phyloP scores from a whole-genome alignment of 768 basidiomycete genomes.

The Leccinum obscurum region DNA sequence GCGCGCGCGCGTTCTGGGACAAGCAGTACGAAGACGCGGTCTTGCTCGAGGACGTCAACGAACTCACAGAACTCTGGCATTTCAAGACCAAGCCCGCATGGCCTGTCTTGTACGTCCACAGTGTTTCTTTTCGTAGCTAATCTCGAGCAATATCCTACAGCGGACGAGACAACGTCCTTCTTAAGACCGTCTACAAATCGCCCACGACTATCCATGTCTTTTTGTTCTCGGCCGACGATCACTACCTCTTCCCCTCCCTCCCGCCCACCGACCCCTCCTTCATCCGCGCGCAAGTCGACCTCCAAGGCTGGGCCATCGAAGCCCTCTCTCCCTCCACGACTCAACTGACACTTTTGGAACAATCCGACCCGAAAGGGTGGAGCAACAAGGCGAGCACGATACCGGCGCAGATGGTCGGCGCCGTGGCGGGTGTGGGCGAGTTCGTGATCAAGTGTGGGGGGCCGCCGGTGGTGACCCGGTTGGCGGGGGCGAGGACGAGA shows the following conservation, averaged over 20 bases:
- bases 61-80: slow-evolving; percentile 92
- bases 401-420: slow-evolving; percentile 89
- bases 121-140: neutral
- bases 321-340: slow-evolving; percentile 94
- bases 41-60: slow-evolving; percentile 86
- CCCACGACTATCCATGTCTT: slow-evolving; percentile 94
- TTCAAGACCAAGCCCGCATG: slow-evolving; percentile 89
- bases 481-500: slow-evolving; percentile 74
- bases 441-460: slow-evolving; percentile 95
- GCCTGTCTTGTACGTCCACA: slow-evolving; percentile 78
- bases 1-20: slow-evolving; percentile 84
- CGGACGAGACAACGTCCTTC: slow-evolving; percentile 85
- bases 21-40: slow-evolving; percentile 85
- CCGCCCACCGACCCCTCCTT: slow-evolving; percentile 69
- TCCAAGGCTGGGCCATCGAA: slow-evolving; percentile 99
- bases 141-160: slow-evolving; percentile 40
- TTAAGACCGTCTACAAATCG: slow-evolving; percentile 97
- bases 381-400: slow-evolving; percentile 86
- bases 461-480: slow-evolving; percentile 85
- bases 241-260: slow-evolving; percentile 76
- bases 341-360: slow-evolving; percentile 88
- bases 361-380: slow-evolving; percentile 98
- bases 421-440: slow-evolving; percentile 90
- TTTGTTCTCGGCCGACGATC: slow-evolving; percentile 90
- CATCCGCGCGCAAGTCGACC: slow-evolving; percentile 93